These are phyloP conservation scores for Breynia disticha DNA, from an alignment of 441 rosid species.

Conservation along the genomic window DNA sequence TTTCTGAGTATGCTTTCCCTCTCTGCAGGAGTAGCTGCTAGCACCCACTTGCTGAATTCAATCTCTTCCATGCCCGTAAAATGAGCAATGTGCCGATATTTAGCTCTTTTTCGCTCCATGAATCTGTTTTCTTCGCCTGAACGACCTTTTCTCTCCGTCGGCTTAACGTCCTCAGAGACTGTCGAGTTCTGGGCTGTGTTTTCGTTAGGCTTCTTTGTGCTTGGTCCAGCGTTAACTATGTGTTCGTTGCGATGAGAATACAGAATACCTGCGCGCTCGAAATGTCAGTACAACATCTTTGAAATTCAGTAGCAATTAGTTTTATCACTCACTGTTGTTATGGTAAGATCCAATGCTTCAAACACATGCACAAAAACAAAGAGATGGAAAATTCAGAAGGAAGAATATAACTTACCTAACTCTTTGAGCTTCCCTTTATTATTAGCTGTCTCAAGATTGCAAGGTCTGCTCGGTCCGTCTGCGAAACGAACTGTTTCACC, in stretches of 20 bases:
- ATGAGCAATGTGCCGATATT: constrained; percentile 44
- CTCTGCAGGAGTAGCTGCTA: constrained; percentile 45
- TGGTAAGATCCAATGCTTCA: neutral
- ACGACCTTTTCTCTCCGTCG: constrained; percentile 17
- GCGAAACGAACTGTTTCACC: constrained; percentile 11
- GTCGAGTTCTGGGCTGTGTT: constrained; percentile 19
- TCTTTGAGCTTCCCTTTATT: constrained; percentile 42
- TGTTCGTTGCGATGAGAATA: constrained; percentile 90
- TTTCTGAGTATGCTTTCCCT: constrained; percentile 43
- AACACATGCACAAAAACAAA: neutral
- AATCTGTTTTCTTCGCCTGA: constrained; percentile 16
- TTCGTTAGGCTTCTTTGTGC: constrained; percentile 12
- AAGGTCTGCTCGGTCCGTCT: constrained; percentile 12
- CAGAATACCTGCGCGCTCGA: constrained; percentile 45
- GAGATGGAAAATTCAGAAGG: neutral
- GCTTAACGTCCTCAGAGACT: constrained; percentile 6
- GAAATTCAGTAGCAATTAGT: neutral
- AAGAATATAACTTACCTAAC: constrained; percentile 42
- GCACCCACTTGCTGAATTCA: constrained; percentile 75
- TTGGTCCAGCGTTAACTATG: constrained; percentile 45
- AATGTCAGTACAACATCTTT: neutral
- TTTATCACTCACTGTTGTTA: neutral
- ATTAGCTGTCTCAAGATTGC: constrained; percentile 18
- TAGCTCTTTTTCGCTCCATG: constrained; percentile 35
- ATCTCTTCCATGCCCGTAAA: constrained; percentile 61